Base-by-base conservation (phyloP, 345 rosid genomes). In the Atalantia buxifolia region DNA sequence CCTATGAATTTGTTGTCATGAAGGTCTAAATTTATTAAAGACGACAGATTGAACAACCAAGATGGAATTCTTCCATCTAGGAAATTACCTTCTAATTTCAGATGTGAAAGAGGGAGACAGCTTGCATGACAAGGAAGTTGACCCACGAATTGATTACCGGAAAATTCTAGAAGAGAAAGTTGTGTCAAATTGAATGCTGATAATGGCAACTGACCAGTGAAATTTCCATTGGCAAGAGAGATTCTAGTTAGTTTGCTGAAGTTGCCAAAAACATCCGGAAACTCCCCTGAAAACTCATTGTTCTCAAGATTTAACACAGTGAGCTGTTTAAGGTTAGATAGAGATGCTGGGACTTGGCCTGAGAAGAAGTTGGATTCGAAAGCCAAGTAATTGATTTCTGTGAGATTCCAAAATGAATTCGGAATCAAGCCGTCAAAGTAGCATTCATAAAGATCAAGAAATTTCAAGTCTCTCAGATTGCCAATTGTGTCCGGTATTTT, bases 41-140 rank as follows among this genome's bases (percentile, higher is more conserved):
- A 72, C 31, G 81, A 78, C 14, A 80, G 76, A 63, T 76, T 60
- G 19, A 68, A 83, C 74, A 80, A 57, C n/a, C 78, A 77, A 62
- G 81, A 21, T 22, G 86, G 83, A 9, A 83, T 74, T 22, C 24
- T 66, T 36, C 78, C 86, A 56, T 9, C 42, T 14, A 83, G 53
- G 1, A 16, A 45, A 50, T 81, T 81, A 59, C n/a, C 21, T 0
- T 36, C 24, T 4, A 81, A 24, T 77, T 60, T 21, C 5, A 81
- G 22, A 2, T 27, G 19, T 53, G 71, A 72, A n/a, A 10, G 72
- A 4, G 66, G 5, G 36, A 80, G 65, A 7, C 33, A 5, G 28
- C 42, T 66, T 59, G 48, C 48, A 24, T 70, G 60, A 14, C 27
- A 22, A 16, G 79, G 72, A 45, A 80, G 19, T 19, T 35, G 21